Evolutionary conservation across 371 early-diverging fungal species (phyloP).

Genomic region (Zychaea mexicana): DNA sequence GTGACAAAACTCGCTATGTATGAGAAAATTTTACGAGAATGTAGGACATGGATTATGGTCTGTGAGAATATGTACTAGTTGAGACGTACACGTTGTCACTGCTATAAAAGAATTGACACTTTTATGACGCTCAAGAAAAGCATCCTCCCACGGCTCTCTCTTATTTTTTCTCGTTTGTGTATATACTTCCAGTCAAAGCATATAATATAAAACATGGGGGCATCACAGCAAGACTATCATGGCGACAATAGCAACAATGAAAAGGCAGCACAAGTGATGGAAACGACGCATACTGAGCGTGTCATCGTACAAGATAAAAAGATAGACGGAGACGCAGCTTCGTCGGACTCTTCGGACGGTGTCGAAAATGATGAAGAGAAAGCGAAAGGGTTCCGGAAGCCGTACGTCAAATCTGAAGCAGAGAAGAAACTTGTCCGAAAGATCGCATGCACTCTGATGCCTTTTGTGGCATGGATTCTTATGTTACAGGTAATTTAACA

Average conservation of each 20-base stretch:
- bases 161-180: neutral
- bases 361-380: neutral
- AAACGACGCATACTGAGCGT: neutral
- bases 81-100: neutral
- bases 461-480: slow-evolving; percentile 15
- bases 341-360: neutral
- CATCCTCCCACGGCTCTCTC: neutral
- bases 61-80: neutral
- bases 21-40: neutral
- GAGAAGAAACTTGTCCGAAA: slow-evolving; percentile 18
- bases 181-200: neutral
- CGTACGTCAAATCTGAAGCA: slow-evolving; percentile 1
- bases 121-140: neutral
- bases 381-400: slow-evolving; percentile 1
- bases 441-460: slow-evolving; percentile 15
- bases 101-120: neutral
- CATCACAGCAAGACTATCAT: neutral
- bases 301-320: neutral
- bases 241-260: neutral
- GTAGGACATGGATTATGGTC: neutral
- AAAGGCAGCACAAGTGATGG: neutral
- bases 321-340: neutral
- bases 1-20: no score
- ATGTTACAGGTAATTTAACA: slow-evolving; percentile 12
- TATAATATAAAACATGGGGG: neutral